A percentile compares a stretch with the other conserved stretches of the same genome.
These are phyloP conservation scores for Teunomyces cretensis DNA, from an alignment of 805 yeast species.

Conservation along the genomic window DNA sequence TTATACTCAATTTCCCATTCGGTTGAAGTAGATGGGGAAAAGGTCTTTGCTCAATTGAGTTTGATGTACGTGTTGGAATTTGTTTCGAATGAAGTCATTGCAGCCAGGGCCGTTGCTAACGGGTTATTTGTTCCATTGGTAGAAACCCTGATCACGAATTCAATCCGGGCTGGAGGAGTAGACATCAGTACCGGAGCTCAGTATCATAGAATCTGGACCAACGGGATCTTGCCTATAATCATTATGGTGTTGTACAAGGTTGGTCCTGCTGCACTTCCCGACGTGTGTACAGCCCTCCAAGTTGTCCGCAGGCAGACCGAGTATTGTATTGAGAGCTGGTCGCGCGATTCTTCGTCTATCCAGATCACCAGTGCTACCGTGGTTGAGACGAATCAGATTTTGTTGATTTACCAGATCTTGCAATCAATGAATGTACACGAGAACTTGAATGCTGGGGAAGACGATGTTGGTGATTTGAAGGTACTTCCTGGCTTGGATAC, in stretches of 20 bases:
- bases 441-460: constrained; percentile 28
- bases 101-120: constrained; percentile 59
- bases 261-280: constrained; percentile 64
- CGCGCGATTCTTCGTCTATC: constrained; percentile 48
- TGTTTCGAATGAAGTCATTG: constrained; percentile 58
- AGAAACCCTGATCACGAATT: constrained; percentile 70
- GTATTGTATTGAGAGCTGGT: constrained; percentile 68
- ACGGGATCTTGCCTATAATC: constrained; percentile 72
- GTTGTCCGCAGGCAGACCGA: constrained; percentile 67
- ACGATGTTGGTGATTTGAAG: constrained; percentile 24
- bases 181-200: constrained; percentile 51
- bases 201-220: constrained; percentile 80
- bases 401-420: constrained; percentile 61
- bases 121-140: constrained; percentile 67
- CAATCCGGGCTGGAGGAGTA: constrained; percentile 65
- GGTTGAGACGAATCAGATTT: constrained; percentile 54
- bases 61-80: constrained; percentile 69
- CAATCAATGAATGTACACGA: constrained; percentile 52
- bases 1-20: constrained; percentile 69
- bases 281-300: constrained; percentile 59
- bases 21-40: constrained; percentile 59
- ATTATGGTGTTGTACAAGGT: constrained; percentile 59
- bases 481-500: constrained; percentile 62
- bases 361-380: constrained; percentile 36
- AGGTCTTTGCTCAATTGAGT: constrained; percentile 69